Base-by-base conservation (phyloP, 1,284 basidiomycete genomes). In the Moesziomyces globuligerus region DNA sequence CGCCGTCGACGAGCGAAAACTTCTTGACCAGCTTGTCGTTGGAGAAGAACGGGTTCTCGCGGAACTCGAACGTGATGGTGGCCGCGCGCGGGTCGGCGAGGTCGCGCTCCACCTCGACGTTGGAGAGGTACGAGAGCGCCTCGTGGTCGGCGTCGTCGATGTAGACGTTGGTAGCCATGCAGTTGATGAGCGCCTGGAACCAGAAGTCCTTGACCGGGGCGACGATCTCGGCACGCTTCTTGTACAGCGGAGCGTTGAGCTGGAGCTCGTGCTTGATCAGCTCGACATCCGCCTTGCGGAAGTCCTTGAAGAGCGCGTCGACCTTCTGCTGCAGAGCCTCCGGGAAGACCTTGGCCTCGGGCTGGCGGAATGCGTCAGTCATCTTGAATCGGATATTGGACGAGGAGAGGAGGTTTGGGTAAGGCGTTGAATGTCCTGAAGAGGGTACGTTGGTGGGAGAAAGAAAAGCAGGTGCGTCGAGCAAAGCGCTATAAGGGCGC, bases 81-180 rank as follows among this genome's bases (percentile, higher is more conserved):
- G 71, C 76, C 10, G 71, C 66, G 38, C 80, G 76, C 1, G 78
- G 78, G 60, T 82, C 80, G 15, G 68, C 56, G 13, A 62, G 24
- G 26, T 78, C 62, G 50, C 77, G 74, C 32, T 74, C 56, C 18
- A 80, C 72, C 10, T 74, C 48, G 45, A 80, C 48, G 58, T 72
- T 70, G 50, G 65, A 76, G 29, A 81, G 60, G 69, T 74, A 61
- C 24, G 70, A 59, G 18, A 81, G 73, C 37, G 72, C 72, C 9
- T 72, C 69, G 42, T 79, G 74, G 52, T 80, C 79, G 25, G 76
- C 75, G 56, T 79, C 76, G 44, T 80, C 78, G 42, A 81, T 75
- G 73, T 78, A 81, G 40, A 79, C 71, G 62, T 77, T 78, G 39
- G 71, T 76, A 24, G 72, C 64, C 52, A 77, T 72, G 58, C 75